phyloP scores from a whole-genome alignment of 2,329 filamentous ascomycete species.

The Penicillium sclerotiorum region DNA sequence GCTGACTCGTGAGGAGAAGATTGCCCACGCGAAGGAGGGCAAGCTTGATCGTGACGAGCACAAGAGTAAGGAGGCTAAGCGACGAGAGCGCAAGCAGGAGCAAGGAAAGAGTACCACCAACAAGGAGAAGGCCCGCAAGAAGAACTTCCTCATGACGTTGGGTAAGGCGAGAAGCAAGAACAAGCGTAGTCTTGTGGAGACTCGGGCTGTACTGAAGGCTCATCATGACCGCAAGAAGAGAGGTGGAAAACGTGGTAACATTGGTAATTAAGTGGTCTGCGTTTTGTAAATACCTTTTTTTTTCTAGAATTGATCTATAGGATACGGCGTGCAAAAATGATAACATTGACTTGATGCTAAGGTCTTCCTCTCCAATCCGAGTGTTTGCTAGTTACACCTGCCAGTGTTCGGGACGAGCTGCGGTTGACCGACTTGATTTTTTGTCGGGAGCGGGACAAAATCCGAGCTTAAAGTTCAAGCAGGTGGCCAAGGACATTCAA shows the following conservation, averaged over 20 bases:
- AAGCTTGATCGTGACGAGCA: slow-evolving; percentile 77
- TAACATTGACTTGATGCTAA: too few relatives aligned
- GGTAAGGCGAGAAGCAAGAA: slow-evolving; percentile 95
- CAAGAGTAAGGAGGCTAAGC: slow-evolving; percentile 80
- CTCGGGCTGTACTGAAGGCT: slow-evolving; percentile 74
- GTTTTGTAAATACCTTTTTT: not conserved
- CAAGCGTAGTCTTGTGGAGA: slow-evolving; percentile 89
- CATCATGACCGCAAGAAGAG: slow-evolving; percentile 83
- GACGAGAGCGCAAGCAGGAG: slow-evolving; percentile 82
- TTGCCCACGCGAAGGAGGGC: slow-evolving; percentile 79
- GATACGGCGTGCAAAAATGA: not conserved
- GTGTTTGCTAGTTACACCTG: too few relatives aligned
- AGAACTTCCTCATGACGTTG: slow-evolving; percentile 98
- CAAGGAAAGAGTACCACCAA: slow-evolving; percentile 97
- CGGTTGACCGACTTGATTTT: too few relatives aligned
- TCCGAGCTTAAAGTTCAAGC: too few relatives aligned
- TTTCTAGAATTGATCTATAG: not conserved
- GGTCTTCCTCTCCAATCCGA: too few relatives aligned
- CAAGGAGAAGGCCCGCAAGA: slow-evolving; percentile 92
- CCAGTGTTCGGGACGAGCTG: too few relatives aligned
- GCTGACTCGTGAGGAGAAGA: slow-evolving; percentile 83
- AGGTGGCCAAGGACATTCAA: too few relatives aligned
- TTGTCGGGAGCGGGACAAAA: too few relatives aligned
- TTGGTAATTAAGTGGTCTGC: slow-evolving; percentile 22
- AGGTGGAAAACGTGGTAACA: slow-evolving; percentile 79